A percentile compares a stretch with the other conserved stretches of the same genome.
phyloP scores from a whole-genome alignment of 306 rosid species.

The Dalbergia cochinchinensis region DNA sequence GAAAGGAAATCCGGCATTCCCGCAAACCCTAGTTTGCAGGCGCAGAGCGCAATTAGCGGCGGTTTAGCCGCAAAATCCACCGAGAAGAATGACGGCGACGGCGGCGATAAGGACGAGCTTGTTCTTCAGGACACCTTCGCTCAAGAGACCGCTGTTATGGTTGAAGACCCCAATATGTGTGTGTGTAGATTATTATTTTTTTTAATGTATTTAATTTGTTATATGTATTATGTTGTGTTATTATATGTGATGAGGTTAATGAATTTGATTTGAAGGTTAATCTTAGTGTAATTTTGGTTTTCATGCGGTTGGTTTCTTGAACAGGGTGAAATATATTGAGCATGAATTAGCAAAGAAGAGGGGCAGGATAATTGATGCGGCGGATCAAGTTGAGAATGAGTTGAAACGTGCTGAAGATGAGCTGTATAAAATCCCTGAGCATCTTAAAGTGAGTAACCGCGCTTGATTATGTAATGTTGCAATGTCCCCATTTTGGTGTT shows the following conservation, averaged over 20 bases:
- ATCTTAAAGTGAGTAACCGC: constrained; percentile 77
- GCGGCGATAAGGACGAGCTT: constrained; percentile 80
- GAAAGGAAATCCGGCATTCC: constrained; percentile 87
- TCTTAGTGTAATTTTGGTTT: constrained; percentile 11
- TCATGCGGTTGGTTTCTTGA: constrained; percentile 15
- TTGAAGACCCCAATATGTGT: constrained; percentile 96
- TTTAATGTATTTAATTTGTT: background rate
- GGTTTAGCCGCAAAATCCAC: constrained; percentile 47
- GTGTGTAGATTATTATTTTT: background rate
- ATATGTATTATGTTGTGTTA: background rate
- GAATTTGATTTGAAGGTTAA: constrained; percentile 25
- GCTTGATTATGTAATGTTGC: background rate
- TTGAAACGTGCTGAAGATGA: constrained; percentile 95
- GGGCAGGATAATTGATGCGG: constrained; percentile 67
- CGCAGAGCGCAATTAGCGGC: constrained; percentile 39
- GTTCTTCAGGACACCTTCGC: constrained; percentile 94
- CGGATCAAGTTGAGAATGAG: constrained; percentile 81
- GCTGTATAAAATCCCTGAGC: constrained; percentile 92
- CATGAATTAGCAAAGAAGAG: constrained; percentile 94
- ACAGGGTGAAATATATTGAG: constrained; percentile 81
- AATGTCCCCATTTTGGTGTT: constrained; percentile 5
- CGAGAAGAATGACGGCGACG: constrained; percentile 58
- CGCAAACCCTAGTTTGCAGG: constrained; percentile 57
- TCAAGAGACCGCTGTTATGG: constrained; percentile 91
- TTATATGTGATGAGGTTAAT: constrained; percentile 7